A percentile compares a stretch with the other conserved stretches of the same genome.
phyloP scores from a whole-genome alignment of 208 protist genomes.

The Acanthamoeba royreba region DNA sequence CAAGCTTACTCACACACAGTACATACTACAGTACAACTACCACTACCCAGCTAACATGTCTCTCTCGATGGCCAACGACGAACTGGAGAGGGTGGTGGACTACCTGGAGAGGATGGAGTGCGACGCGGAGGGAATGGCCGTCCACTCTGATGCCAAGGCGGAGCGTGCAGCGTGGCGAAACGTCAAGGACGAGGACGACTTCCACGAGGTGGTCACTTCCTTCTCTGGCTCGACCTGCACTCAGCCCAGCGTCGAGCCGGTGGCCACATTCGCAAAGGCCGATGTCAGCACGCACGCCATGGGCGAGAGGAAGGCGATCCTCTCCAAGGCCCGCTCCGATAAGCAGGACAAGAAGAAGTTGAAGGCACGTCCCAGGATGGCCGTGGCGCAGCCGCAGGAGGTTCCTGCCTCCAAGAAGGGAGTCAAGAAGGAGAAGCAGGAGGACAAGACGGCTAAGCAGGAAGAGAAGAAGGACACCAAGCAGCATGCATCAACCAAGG shows the following conservation, averaged over 20 bases:
- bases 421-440: background rate
- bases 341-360: background rate
- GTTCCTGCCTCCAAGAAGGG: no score
- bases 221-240: background rate
- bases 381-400: no score
- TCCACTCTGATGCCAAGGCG: background rate
- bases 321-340: background rate
- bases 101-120: background rate
- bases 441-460: background rate
- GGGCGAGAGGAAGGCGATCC: background rate
- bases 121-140: background rate
- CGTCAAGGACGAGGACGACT: background rate
- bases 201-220: background rate
- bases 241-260: background rate
- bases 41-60: background rate
- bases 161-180: background rate
- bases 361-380: no score
- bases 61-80: background rate
- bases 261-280: background rate
- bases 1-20: no score
- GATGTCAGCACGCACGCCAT: background rate
- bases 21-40: background rate
- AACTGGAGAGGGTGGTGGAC: background rate
- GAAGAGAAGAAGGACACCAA: background rate
- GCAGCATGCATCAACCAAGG: background rate